phyloP scores from a whole-genome alignment of 305 asterid species.

The Fraxinus latifolia region DNA sequence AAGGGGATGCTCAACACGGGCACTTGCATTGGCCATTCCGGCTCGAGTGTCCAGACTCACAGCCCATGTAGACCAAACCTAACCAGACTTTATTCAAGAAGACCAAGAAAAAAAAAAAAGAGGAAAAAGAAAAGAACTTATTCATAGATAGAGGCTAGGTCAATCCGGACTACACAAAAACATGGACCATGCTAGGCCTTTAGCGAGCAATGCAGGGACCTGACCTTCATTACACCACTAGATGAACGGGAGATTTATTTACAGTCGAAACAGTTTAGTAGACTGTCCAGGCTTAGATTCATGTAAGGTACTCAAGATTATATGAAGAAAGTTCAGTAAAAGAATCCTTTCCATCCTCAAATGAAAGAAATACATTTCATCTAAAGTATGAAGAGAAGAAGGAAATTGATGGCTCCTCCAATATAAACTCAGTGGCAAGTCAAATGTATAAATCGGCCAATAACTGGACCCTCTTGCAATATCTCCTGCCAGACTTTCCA shows the following conservation, averaged over 20 bases:
- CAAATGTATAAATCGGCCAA: neutral
- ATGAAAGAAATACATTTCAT: conserved; percentile 1
- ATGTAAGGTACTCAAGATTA: neutral
- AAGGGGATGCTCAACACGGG: neutral
- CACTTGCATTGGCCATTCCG: neutral
- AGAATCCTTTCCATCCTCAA: neutral
- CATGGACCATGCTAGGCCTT: neutral
- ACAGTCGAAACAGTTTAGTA: neutral
- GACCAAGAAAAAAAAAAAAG: neutral
- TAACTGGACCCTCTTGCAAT: neutral
- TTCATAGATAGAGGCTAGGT: neutral
- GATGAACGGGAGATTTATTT: neutral
- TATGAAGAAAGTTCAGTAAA: neutral
- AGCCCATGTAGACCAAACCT: neutral
- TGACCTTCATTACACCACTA: neutral
- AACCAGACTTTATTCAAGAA: neutral
- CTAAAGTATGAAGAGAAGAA: neutral
- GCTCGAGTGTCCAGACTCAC: neutral
- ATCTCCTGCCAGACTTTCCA: conserved; percentile 5
- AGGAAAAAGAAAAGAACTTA: neutral
- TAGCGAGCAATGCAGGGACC: neutral
- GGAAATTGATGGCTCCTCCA: neutral
- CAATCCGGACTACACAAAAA: neutral
- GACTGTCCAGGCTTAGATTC: neutral
- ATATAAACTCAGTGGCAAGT: neutral